A percentile compares a stretch with the other conserved stretches of the same genome.
phyloP scores from a whole-genome alignment of 805 yeast species.

The Cyberlindnera maclurae region DNA sequence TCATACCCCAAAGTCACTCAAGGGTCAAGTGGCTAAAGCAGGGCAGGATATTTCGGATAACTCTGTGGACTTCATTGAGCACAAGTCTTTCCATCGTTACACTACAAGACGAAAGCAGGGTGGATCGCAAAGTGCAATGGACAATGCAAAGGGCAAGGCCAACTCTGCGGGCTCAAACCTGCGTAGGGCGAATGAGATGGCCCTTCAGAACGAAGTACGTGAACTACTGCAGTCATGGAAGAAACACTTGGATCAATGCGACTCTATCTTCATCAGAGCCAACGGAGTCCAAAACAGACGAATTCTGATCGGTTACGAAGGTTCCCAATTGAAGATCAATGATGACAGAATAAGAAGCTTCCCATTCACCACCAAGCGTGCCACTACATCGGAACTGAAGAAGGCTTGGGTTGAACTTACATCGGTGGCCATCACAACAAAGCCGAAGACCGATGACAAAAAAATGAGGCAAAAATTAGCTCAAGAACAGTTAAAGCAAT shows the following conservation, averaged over 20 bases:
- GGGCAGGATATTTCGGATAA: constrained; percentile 48
- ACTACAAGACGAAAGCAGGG: constrained; percentile 97
- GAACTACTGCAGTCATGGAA: constrained; percentile 64
- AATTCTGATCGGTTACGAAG: constrained; percentile 60
- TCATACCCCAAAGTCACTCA: constrained; percentile 51
- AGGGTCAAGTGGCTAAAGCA: constrained; percentile 47
- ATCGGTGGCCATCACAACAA: constrained; percentile 43
- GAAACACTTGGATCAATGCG: constrained; percentile 49
- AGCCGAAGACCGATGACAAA: constrained; percentile 40
- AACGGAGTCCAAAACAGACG: constrained; percentile 63
- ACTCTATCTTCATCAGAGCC: constrained; percentile 72
- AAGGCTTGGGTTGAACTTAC: constrained; percentile 79
- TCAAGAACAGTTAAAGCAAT: constrained; percentile 26
- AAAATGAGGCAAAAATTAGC: constrained; percentile 22
- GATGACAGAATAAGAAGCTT: constrained; percentile 63
- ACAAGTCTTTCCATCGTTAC: constrained; percentile 88
- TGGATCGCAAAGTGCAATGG: constrained; percentile 91
- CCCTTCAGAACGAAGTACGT: constrained; percentile 70
- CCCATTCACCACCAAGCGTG: constrained; percentile 88
- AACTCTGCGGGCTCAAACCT: constrained; percentile 91
- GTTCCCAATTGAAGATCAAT: constrained; percentile 39
- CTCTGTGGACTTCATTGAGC: constrained; percentile 57
- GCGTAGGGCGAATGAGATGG: constrained; percentile 85
- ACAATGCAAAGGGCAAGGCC: constrained; percentile 90
- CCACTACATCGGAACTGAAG: constrained; percentile 74